Evolutionary conservation across 1,139 yeast genomes (phyloP), one percentile per base, ranked within the genome.

Genomic region (Candida gigantensis): DNA sequence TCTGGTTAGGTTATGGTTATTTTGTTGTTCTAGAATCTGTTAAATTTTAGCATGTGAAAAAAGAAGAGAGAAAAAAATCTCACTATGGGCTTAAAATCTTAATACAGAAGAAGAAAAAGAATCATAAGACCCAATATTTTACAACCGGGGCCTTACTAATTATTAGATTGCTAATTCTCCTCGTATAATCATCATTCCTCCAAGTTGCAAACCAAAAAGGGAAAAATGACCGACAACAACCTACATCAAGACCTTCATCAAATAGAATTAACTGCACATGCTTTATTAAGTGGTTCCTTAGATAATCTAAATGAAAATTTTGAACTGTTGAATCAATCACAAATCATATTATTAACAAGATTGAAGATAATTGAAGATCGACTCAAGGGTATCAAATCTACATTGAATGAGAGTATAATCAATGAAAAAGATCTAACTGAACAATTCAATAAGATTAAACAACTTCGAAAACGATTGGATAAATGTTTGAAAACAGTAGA

Each of bases 301-400:
- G 84, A 79, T 31, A 61, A 56, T 4, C 57, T 79, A 19, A 70
- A 74, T 41, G 74, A 72, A 32, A 73, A 73, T 43, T 65, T 79
- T 30, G 75, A 74, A 44, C 72, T 70, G 50, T 56, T 79, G 24
- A 72, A 74, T 50, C 81, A 77, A 42, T 76, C 83, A 1, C 85
- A 79, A 45, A 57, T 74, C 28, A 74, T 78, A 1, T 58, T 79
- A 0, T 58, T 76, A 3, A 69, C 81, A 0, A 59, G 82, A 24
- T 50, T 79, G 28, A 65, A 62, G 41, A 59, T 61, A 18, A 59
- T 77, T 8, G 77, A 76, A 44, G 57, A 55, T 12, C 56, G 70
- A 23, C 52, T 74, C 11, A 35, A 36, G 3, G 36, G 43, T n/a
- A 57, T 68, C 23, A 53, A 58, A 34, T 42, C 45, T 4, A 51